Conservation (phyloP, 495 filamentous ascomycete species). For the Cercophora newfieldiana region DNA sequence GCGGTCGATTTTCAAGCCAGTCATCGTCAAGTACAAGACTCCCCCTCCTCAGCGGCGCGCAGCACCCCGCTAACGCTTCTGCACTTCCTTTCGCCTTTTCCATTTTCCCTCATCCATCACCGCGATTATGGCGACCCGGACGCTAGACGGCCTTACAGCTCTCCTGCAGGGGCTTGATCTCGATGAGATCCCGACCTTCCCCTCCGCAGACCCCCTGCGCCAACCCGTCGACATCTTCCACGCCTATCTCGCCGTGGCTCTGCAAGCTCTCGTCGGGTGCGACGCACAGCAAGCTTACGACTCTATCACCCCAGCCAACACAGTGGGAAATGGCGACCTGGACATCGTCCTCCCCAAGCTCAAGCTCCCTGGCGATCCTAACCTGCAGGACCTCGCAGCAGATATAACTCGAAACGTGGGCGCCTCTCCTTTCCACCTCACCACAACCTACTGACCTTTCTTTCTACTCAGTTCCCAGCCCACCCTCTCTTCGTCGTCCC, state of each 20-base stretch:
- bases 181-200: slow-evolving; percentile 18
- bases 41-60: neutral
- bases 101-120: neutral
- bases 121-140: slow-evolving; percentile 6
- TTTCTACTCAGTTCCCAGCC: slow-evolving; percentile 27
- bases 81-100: neutral
- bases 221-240: slow-evolving; percentile 31
- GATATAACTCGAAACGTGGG: slow-evolving; percentile 34
- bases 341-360: slow-evolving; percentile 37
- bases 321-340: slow-evolving; percentile 36
- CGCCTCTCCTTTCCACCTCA: slow-evolving; percentile 26
- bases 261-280: slow-evolving; percentile 22
- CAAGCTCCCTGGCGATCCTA: slow-evolving; percentile 25
- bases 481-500: slow-evolving; percentile 34
- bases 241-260: slow-evolving; percentile 25
- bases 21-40: neutral
- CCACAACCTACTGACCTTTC: slow-evolving; percentile 10
- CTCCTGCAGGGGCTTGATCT: slow-evolving; percentile 19
- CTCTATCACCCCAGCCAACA: slow-evolving; percentile 31
- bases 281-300: slow-evolving; percentile 27
- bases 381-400: slow-evolving; percentile 22
- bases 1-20: no score
- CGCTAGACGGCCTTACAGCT: slow-evolving; percentile 21
- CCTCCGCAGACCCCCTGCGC: slow-evolving; percentile 18
- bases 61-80: neutral